phyloP scores from a whole-genome alignment of 345 rosid species.

The Dipteronia sinensis region DNA sequence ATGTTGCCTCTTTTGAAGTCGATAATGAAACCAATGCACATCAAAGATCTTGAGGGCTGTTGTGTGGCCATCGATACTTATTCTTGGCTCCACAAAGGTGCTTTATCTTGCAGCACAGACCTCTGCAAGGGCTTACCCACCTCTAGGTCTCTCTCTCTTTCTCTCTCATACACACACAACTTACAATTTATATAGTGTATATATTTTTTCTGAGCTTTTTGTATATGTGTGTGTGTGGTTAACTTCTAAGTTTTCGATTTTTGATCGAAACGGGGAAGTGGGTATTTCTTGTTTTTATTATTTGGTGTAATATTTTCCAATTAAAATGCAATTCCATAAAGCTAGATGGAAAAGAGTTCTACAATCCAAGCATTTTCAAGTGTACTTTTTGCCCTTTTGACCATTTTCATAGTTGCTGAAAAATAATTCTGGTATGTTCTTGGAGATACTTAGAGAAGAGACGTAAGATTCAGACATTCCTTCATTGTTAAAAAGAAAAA shows the following conservation, averaged over 20 bases:
- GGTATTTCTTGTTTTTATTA: slow-evolving; percentile 8
- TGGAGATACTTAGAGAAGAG: neutral
- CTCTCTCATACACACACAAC: too few species aligned
- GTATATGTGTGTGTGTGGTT: neutral
- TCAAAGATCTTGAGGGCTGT: slow-evolving; percentile 75
- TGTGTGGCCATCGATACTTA: slow-evolving; percentile 88
- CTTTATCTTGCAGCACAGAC: slow-evolving; percentile 65
- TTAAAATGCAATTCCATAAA: neutral
- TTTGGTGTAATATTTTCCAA: neutral
- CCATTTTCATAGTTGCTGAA: neutral
- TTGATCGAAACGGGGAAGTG: slow-evolving; percentile 12
- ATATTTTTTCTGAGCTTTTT: too few species aligned
- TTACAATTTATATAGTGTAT: too few species aligned
- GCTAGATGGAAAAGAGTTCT: neutral
- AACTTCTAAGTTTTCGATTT: neutral
- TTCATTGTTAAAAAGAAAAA: neutral
- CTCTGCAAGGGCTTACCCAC: slow-evolving; percentile 73
- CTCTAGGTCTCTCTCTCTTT: slow-evolving; percentile 42
- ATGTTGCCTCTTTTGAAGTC: slow-evolving; percentile 86
- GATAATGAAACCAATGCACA: slow-evolving; percentile 71
- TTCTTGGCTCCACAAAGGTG: slow-evolving; percentile 93
- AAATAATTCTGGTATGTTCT: too few species aligned
- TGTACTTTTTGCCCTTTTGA: neutral
- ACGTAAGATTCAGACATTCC: too few species aligned
- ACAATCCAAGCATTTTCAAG: neutral